These are phyloP conservation scores for Wickerhamomyces pijperi DNA, from an alignment of 805 yeast species.

Conservation along the genomic window DNA sequence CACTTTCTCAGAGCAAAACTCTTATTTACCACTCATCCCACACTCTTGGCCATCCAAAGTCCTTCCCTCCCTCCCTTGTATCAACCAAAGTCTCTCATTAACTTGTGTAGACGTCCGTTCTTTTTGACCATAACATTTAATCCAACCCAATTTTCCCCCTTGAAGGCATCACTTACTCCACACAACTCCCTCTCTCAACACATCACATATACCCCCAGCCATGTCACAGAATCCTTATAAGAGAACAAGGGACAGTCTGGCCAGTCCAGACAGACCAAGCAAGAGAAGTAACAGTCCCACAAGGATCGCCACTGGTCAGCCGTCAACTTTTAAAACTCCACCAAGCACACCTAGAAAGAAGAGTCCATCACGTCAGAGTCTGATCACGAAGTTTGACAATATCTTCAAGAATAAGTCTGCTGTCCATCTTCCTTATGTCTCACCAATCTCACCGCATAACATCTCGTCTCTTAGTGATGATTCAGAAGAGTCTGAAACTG, in stretches of 20 bases:
- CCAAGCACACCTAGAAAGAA: slow-evolving; percentile 10
- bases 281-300: slow-evolving; percentile 11
- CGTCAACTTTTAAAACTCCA: background rate
- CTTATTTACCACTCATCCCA: too few relatives aligned
- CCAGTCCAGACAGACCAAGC: slow-evolving; percentile 7
- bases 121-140: too few relatives aligned
- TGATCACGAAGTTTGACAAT: slow-evolving; percentile 14
- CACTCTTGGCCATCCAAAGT: too few relatives aligned
- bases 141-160: too few relatives aligned
- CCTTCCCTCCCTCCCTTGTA: slow-evolving; percentile 5
- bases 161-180: too few relatives aligned
- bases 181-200: too few relatives aligned
- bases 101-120: slow-evolving; percentile 23
- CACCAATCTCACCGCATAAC: background rate
- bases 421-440: background rate
- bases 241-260: slow-evolving; percentile 14
- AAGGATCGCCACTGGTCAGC: background rate
- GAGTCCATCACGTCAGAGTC: too few relatives aligned
- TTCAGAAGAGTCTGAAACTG: slow-evolving; percentile 1
- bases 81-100: slow-evolving; percentile 22
- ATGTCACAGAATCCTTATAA: slow-evolving; percentile 6
- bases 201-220: too few relatives aligned
- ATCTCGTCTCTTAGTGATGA: background rate
- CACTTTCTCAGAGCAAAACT: too few relatives aligned
- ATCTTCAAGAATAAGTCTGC: slow-evolving; percentile 8